A percentile compares a stretch with the other conserved stretches of the same genome.
Conservation (phyloP, 2,329 filamentous ascomycete species). For the Rutstroemia sp. region DNA sequence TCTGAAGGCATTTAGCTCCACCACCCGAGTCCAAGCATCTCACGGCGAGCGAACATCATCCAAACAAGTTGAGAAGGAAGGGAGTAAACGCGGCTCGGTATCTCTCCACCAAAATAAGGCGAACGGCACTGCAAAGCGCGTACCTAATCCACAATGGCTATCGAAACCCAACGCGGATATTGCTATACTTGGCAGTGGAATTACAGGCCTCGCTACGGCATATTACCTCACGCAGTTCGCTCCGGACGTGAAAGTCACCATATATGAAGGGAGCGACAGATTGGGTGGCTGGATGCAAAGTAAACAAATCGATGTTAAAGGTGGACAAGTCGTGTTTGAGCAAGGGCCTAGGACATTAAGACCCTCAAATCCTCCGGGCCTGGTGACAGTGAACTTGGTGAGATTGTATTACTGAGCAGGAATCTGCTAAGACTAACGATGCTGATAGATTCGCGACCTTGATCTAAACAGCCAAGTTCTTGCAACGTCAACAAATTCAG, state of each 20-base stretch:
- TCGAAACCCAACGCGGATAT: conserved; percentile 29
- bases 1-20: conserved; percentile 1
- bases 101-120: no score
- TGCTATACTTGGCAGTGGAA: conserved; percentile 71
- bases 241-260: conserved; percentile 62
- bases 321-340: conserved; percentile 69
- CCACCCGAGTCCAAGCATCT: not conserved
- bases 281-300: conserved; percentile 83
- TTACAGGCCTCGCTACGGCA: conserved; percentile 73
- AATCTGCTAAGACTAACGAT: no score
- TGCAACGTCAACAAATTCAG: conserved; percentile 41
- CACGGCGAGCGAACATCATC: not conserved
- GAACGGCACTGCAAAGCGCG: no score
- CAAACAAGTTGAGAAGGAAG: not conserved
- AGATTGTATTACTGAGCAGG: not conserved
- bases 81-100: no score
- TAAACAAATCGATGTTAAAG: conserved; percentile 48
- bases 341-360: conserved; percentile 58
- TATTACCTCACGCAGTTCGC: conserved; percentile 67
- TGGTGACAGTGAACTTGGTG: conserved; percentile 22
- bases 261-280: conserved; percentile 66
- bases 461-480: conserved; percentile 49
- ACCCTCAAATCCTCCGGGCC: conserved; percentile 18
- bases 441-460: conserved; percentile 47
- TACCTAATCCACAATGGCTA: not conserved